Conservation (phyloP, 257 asterid genomes). For the Solanum neorickii region DNA sequence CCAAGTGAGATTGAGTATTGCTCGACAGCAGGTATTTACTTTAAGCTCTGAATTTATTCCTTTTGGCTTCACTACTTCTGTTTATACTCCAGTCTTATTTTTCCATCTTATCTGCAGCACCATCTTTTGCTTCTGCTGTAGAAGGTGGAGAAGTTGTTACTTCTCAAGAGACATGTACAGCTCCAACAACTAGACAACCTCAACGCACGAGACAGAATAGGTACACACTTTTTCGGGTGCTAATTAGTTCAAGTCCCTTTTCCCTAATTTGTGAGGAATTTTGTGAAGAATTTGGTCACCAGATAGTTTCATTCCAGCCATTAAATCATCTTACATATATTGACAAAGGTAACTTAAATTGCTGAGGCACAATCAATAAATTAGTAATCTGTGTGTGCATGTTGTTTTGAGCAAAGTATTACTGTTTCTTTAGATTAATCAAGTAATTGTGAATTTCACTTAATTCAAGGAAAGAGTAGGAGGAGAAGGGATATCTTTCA, state of each 20-base stretch:
- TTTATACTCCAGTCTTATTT: background rate
- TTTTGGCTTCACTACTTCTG: background rate
- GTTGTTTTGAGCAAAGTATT: background rate
- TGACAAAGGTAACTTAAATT: background rate
- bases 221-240: constrained; percentile 15
- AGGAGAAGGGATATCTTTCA: constrained; percentile 47
- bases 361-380: background rate
- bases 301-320: background rate
- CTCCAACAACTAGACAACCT: constrained; percentile 27
- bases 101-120: constrained; percentile 27
- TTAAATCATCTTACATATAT: background rate
- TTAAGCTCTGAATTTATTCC: background rate
- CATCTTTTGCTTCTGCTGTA: constrained; percentile 47
- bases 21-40: constrained; percentile 52
- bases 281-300: background rate
- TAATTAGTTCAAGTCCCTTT: background rate
- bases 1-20: constrained; percentile 47
- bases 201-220: constrained; percentile 61
- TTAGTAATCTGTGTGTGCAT: background rate
- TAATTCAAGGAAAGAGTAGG: constrained; percentile 45
- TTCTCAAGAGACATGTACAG: constrained; percentile 33
- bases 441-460: background rate
- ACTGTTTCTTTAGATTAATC: background rate
- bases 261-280: background rate
- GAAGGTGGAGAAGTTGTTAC: constrained; percentile 51